Conservation (phyloP, 208 protist species). For the Trypanosoma congolense region DNA sequence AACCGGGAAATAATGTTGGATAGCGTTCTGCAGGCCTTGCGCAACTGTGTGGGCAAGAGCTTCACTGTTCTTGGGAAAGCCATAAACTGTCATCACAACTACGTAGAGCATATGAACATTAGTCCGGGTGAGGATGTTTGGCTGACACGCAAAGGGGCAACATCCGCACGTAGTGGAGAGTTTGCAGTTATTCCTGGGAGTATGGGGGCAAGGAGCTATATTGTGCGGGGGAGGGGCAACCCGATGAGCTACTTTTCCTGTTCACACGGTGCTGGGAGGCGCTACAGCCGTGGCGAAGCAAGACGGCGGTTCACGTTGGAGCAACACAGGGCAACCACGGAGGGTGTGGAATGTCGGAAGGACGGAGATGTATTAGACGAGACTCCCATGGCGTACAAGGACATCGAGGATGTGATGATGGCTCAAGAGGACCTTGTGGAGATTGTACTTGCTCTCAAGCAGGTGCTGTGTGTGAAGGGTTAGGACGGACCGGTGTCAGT, state of each 20-base stretch:
- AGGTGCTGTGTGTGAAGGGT: constrained; percentile 86
- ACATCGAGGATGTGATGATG: constrained; percentile 82
- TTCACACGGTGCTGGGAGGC: constrained; percentile 80
- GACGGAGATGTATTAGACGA: constrained; percentile 81
- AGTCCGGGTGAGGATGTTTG: constrained; percentile 46
- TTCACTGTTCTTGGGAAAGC: constrained; percentile 45
- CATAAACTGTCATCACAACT: constrained; percentile 92
- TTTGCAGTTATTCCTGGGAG: constrained; percentile 85
- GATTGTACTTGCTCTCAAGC: constrained; percentile 56
- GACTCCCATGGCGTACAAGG: constrained; percentile 82
- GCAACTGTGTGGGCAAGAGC: constrained; percentile 20
- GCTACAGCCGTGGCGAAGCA: constrained; percentile 67
- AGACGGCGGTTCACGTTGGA: constrained; percentile 73
- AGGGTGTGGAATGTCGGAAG: constrained; percentile 71
- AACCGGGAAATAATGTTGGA: constrained; percentile 86
- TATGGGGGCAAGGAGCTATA: constrained; percentile 86
- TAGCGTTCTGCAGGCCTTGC: constrained; percentile 51
- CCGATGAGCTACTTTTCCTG: constrained; percentile 65
- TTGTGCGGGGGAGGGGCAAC: constrained; percentile 83
- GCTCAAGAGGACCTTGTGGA: constrained; percentile 79
- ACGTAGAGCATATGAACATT: constrained; percentile 48
- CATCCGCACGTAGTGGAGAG: constrained; percentile 61
- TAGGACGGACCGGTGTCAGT: constrained; percentile 28
- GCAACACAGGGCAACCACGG: constrained; percentile 61
- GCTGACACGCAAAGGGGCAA: constrained; percentile 87